phyloP scores from a whole-genome alignment of 2,329 filamentous ascomycete genomes.

The Macrophomina pseudophaseolina region DNA sequence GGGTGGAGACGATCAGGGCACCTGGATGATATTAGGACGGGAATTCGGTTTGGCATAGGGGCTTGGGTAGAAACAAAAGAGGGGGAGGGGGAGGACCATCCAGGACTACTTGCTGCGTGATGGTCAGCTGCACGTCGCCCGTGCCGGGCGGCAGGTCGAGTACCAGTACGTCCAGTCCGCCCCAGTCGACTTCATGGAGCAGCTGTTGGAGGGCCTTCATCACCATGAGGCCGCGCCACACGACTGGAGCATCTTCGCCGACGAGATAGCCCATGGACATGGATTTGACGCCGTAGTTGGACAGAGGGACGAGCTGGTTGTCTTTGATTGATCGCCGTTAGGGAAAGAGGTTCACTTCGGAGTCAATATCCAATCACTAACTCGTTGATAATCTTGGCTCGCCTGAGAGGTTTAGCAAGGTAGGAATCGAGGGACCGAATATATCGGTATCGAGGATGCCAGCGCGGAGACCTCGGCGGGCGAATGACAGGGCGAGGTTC shows the following conservation, averaged over 20 bases:
- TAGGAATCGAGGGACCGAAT: constrained; percentile 94
- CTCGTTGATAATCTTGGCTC: constrained; percentile 77
- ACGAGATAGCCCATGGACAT: constrained; percentile 99
- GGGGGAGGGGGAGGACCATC: constrained; percentile 61
- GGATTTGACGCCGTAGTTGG: constrained; percentile 93
- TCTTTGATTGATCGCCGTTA: constrained; percentile 50
- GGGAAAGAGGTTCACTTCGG: neutral
- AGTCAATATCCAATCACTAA: constrained; percentile 48
- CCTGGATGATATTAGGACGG: constrained; percentile 49
- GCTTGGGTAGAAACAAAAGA: too few relatives aligned
- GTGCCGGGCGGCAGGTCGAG: constrained; percentile 93
- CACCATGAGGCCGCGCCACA: constrained; percentile 96
- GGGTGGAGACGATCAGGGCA: constrained; percentile 87
- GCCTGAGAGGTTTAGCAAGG: constrained; percentile 79
- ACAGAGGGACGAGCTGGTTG: constrained; percentile 83
- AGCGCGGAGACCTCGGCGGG: constrained; percentile 76
- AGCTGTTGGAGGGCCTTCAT: constrained; percentile 97
- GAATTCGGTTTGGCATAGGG: neutral
- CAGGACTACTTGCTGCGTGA: constrained; percentile 90
- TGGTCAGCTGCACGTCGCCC: constrained; percentile 94
- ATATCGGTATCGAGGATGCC: constrained; percentile 96
- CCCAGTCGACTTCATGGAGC: constrained; percentile 94
- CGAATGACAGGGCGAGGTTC: constrained; percentile 87
- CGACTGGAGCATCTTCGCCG: constrained; percentile 78
- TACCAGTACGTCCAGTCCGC: constrained; percentile 82